Evolutionary conservation across 1,284 basidiomycete species (phyloP).

Genomic region (Inonotus hispidus): DNA sequence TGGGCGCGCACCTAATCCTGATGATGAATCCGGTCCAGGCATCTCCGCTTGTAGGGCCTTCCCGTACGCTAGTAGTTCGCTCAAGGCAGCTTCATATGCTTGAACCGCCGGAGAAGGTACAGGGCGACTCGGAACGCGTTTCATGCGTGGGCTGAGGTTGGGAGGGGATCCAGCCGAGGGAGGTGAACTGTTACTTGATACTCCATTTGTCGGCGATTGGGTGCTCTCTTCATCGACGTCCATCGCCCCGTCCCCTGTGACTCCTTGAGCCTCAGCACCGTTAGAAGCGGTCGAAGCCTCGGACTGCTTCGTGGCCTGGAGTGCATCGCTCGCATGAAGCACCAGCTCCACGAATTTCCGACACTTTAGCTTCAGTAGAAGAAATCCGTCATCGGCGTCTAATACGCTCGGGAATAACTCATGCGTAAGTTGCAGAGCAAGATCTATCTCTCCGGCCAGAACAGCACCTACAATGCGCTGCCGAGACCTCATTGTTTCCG

Average conservation of each 20-base stretch:
- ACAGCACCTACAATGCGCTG: constrained; percentile 66
- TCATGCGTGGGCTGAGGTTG: constrained; percentile 18
- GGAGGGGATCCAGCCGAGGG: constrained; percentile 27
- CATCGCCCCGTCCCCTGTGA: constrained; percentile 33
- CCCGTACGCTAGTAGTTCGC: constrained; percentile 63
- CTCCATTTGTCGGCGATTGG: constrained; percentile 18
- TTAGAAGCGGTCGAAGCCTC: constrained; percentile 29
- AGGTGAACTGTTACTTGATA: constrained; percentile 23
- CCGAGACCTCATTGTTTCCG: constrained; percentile 55
- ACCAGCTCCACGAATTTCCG: constrained; percentile 79
- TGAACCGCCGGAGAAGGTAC: constrained; percentile 27
- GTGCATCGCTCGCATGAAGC: constrained; percentile 59
- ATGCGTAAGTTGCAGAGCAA: constrained; percentile 52
- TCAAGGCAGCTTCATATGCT: constrained; percentile 52
- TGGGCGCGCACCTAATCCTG: constrained; percentile 41
- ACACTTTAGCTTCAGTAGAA: constrained; percentile 72
- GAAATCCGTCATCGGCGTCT: constrained; percentile 57
- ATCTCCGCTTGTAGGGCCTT: constrained; percentile 48
- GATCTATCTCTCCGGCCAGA: constrained; percentile 64
- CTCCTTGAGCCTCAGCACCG: constrained; percentile 25
- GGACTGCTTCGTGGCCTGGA: constrained; percentile 47
- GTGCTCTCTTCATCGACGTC: constrained; percentile 42
- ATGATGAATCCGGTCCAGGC: constrained; percentile 44
- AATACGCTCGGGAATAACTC: constrained; percentile 57
- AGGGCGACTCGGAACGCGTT: constrained; percentile 16